Evolutionary conservation across 2,329 filamentous ascomycete genomes (phyloP).

Genomic region (Talaromyces sp.): DNA sequence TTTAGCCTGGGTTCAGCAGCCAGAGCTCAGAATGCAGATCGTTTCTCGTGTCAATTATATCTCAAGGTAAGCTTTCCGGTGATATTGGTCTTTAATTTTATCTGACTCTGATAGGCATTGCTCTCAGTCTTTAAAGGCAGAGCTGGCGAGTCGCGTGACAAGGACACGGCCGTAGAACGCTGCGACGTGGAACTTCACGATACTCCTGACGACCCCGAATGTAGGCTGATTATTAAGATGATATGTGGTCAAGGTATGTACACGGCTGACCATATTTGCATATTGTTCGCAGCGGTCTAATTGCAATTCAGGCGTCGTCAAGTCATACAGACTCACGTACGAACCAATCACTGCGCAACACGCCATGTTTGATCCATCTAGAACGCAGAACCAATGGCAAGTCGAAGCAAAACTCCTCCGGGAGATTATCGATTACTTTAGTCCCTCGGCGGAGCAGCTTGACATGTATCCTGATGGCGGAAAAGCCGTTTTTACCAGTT

Average conservation of each 20-base stretch:
- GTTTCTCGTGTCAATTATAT: slow-evolving; percentile 56
- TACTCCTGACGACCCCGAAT: slow-evolving; percentile 51
- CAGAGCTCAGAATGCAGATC: slow-evolving; percentile 30
- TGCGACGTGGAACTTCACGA: slow-evolving; percentile 60
- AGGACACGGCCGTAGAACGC: slow-evolving; percentile 56
- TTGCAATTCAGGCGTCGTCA: slow-evolving; percentile 49
- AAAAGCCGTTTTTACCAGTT: slow-evolving; percentile 59
- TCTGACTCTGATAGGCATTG: slow-evolving; percentile 38
- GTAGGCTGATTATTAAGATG: slow-evolving; percentile 58
- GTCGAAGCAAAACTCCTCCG: slow-evolving; percentile 53
- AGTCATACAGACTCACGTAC: slow-evolving; percentile 61
- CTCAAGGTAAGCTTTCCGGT: slow-evolving; percentile 42
- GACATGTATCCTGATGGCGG: slow-evolving; percentile 56
- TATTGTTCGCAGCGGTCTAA: background rate
- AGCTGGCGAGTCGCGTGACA: slow-evolving; percentile 48
- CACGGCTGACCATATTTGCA: background rate
- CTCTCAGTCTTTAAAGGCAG: slow-evolving; percentile 61
- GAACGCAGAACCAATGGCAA: slow-evolving; percentile 54
- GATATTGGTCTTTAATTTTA: background rate
- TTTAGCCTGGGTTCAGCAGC: slow-evolving; percentile 35
- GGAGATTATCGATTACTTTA: slow-evolving; percentile 62
- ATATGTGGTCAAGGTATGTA: slow-evolving; percentile 53
- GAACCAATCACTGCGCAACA: slow-evolving; percentile 59
- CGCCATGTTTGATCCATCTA: slow-evolving; percentile 56
- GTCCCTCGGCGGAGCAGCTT: slow-evolving; percentile 58